phyloP scores from a whole-genome alignment of 352 stramenopile species.

The Halophytophthora polymorphica region DNA sequence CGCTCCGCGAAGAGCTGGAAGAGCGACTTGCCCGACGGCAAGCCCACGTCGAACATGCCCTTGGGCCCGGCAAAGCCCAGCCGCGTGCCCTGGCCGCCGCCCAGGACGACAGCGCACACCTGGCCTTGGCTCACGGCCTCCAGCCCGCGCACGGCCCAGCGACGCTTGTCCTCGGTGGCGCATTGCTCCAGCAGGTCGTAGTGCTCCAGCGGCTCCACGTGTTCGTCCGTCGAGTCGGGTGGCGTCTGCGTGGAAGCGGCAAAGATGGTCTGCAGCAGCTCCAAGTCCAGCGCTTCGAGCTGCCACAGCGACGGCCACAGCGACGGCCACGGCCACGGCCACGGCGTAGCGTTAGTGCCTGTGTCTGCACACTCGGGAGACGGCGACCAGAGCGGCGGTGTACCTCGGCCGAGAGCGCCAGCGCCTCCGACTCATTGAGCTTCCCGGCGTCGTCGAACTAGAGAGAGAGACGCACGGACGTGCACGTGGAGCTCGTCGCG shows the following conservation, averaged over 20 bases:
- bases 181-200: constrained; percentile 61
- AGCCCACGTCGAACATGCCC: constrained; percentile 91
- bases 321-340: too few species aligned
- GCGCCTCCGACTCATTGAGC: constrained; percentile 36
- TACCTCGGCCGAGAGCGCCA: constrained; percentile 49
- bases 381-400: background rate
- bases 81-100: constrained; percentile 95
- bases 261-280: constrained; percentile 65
- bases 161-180: constrained; percentile 33
- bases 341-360: too few species aligned
- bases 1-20: constrained; percentile 95
- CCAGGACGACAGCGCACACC: constrained; percentile 93
- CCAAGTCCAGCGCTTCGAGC: constrained; percentile 67
- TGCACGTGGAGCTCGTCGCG: background rate
- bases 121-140: constrained; percentile 83
- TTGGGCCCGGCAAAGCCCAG: constrained; percentile 96
- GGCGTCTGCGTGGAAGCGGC: constrained; percentile 39
- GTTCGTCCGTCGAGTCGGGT: constrained; percentile 6
- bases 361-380: background rate
- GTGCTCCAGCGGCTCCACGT: constrained; percentile 62
- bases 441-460: constrained; percentile 71
- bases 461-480: background rate
- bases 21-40: constrained; percentile 90
- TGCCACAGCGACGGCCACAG: constrained; percentile 16
- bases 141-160: constrained; percentile 52